Conservation (phyloP, 306 rosid species). For the Alnus rubra region DNA sequence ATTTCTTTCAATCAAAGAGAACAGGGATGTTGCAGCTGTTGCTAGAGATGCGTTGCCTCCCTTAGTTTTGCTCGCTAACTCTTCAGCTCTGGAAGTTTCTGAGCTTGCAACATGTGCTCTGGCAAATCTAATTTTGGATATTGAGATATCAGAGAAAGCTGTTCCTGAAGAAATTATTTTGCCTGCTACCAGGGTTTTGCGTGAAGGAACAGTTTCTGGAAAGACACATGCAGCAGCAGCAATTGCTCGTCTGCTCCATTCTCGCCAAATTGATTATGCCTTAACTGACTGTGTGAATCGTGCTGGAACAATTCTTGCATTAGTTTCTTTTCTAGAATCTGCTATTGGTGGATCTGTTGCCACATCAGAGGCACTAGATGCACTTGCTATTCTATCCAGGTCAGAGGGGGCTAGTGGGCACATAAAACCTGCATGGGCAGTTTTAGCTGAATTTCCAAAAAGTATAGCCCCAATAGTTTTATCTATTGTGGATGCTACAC, state of each 20-base stretch:
- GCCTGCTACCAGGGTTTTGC: slow-evolving; percentile 88
- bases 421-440: slow-evolving; percentile 83
- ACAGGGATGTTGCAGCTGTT: slow-evolving; percentile 73
- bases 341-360: slow-evolving; percentile 62
- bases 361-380: slow-evolving; percentile 83
- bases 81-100: slow-evolving; percentile 79
- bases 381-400: slow-evolving; percentile 87
- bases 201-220: slow-evolving; percentile 77
- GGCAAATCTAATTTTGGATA: slow-evolving; percentile 88
- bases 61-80: slow-evolving; percentile 66
- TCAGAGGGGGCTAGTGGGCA: slow-evolving; percentile 56
- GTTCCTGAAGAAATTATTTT: slow-evolving; percentile 76
- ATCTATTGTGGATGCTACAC: slow-evolving; percentile 70
- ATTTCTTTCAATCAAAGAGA: slow-evolving; percentile 90
- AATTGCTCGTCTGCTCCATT: slow-evolving; percentile 83
- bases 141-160: slow-evolving; percentile 76
- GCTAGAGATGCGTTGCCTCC: slow-evolving; percentile 72
- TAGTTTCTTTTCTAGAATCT: slow-evolving; percentile 85
- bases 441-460: slow-evolving; percentile 79
- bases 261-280: slow-evolving; percentile 60
- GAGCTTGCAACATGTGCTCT: slow-evolving; percentile 86
- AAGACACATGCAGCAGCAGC: slow-evolving; percentile 94
- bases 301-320: slow-evolving; percentile 85
- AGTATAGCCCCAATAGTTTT: slow-evolving; percentile 80
- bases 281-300: slow-evolving; percentile 80